Evolutionary conservation across 2,329 filamentous ascomycete species (phyloP).

Genomic region (Lizonia empirigonia): DNA sequence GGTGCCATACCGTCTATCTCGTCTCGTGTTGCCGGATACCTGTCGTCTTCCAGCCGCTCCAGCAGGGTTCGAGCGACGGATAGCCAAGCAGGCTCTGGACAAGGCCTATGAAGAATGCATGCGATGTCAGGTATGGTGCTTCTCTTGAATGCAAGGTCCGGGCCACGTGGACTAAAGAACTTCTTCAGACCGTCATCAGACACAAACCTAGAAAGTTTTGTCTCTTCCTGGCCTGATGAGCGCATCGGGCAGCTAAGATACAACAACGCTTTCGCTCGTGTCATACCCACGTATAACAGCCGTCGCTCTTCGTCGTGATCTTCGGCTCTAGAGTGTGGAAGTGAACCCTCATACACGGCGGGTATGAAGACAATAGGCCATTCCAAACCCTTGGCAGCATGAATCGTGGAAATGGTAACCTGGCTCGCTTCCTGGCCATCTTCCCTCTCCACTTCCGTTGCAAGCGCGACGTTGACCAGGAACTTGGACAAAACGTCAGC

Average conservation of each 20-base stretch:
- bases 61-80: slow-evolving; percentile 29
- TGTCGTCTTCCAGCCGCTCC: slow-evolving; percentile 44
- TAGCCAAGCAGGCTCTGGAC: slow-evolving; percentile 57
- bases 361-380: slow-evolving; percentile 97
- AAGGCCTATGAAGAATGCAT: slow-evolving; percentile 69
- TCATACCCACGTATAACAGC: slow-evolving; percentile 96
- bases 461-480: slow-evolving; percentile 82
- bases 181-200: slow-evolving; percentile 59
- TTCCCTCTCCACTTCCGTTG: slow-evolving; percentile 71
- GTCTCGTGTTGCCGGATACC: slow-evolving; percentile 43
- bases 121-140: slow-evolving; percentile 69
- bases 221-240: slow-evolving; percentile 65
- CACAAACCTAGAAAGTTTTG: slow-evolving; percentile 75
- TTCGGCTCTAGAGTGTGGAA: slow-evolving; percentile 85
- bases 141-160: slow-evolving; percentile 64
- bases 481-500: slow-evolving; percentile 77
- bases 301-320: slow-evolving; percentile 86
- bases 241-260: slow-evolving; percentile 82
- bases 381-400: slow-evolving; percentile 93
- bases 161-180: slow-evolving; percentile 67
- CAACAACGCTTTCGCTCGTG: slow-evolving; percentile 81
- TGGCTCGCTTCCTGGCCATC: slow-evolving; percentile 63
- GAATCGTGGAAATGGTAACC: slow-evolving; percentile 93
- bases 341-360: slow-evolving; percentile 85
- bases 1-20: slow-evolving; percentile 41